Conservation (phyloP, 257 asterid species). For the Solanum commersonii region DNA sequence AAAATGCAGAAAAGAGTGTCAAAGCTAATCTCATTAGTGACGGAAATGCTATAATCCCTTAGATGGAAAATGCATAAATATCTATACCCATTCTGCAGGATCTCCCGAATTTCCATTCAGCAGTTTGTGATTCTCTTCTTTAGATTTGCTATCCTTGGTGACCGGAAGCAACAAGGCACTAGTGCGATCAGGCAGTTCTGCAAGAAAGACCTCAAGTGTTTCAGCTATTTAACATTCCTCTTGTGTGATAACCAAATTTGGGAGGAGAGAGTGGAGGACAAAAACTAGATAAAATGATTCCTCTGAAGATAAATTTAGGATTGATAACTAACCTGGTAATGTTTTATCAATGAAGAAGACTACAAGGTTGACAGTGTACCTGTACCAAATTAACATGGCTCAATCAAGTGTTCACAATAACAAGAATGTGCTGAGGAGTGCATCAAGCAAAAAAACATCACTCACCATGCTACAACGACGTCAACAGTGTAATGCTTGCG, state of each 20-base stretch:
- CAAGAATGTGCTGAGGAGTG: background rate
- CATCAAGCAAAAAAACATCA: background rate
- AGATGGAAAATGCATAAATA: background rate
- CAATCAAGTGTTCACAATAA: background rate
- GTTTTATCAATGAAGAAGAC: constrained; percentile 85
- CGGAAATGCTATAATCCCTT: too few species aligned
- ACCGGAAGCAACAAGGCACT: constrained; percentile 61
- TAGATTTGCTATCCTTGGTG: constrained; percentile 53
- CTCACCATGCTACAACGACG: constrained; percentile 92
- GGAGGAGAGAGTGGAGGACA: background rate
- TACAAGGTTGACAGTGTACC: constrained; percentile 93
- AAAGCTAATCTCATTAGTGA: background rate
- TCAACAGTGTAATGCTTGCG: constrained; percentile 97
- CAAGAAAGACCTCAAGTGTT: background rate
- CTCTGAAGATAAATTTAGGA: background rate
- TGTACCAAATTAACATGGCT: constrained; percentile 13
- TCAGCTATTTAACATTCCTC: background rate
- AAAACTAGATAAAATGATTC: background rate
- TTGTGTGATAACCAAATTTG: background rate
- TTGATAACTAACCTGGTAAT: constrained; percentile 54
- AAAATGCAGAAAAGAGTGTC: background rate
- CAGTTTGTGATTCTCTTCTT: constrained; percentile 76
- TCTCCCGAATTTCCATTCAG: constrained; percentile 71
- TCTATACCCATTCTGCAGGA: constrained; percentile 67
- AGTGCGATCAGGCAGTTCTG: constrained; percentile 87